Evolutionary conservation across 2,329 filamentous ascomycete species (phyloP).

Genomic region (Paecilomyces dactylethromorphus): DNA sequence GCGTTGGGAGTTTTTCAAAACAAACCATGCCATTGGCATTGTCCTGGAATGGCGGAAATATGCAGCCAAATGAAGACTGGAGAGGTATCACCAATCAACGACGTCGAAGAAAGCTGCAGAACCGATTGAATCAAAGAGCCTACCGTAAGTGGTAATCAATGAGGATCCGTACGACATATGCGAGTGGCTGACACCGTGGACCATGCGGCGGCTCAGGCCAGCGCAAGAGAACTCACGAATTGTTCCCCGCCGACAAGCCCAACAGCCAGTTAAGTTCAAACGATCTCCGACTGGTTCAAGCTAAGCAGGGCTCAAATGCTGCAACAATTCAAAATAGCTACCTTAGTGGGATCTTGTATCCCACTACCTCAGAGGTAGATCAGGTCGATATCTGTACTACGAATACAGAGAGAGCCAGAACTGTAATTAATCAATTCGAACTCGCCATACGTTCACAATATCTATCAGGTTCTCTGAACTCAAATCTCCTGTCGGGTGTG

Average conservation of each 20-base stretch:
- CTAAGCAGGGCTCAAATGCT: not conserved
- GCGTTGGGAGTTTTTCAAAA: not conserved
- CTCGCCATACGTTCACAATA: not conserved
- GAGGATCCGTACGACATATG: not conserved
- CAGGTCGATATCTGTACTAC: not conserved
- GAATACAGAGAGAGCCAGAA: not conserved
- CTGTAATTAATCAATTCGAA: not conserved
- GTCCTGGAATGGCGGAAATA: not conserved
- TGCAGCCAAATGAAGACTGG: slow-evolving; percentile 15
- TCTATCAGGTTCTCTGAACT: not conserved
- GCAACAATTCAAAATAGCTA: not conserved
- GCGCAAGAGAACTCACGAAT: not conserved
- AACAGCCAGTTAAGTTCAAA: not conserved
- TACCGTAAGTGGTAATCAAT: slow-evolving; percentile 10
- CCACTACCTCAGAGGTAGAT: not conserved
- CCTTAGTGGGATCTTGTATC: not conserved
- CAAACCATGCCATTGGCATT: not conserved
- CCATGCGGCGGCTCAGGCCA: not conserved
- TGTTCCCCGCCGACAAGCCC: not conserved
- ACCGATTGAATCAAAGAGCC: slow-evolving; percentile 19
- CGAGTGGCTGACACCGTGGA: not conserved
- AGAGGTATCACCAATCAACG: slow-evolving; percentile 16
- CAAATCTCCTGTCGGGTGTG: not conserved
- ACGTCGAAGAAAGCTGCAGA: slow-evolving; percentile 18
- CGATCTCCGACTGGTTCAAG: not conserved